Base-by-base conservation (phyloP, 1,284 basidiomycete species). In the Termitomyces sp. region DNA sequence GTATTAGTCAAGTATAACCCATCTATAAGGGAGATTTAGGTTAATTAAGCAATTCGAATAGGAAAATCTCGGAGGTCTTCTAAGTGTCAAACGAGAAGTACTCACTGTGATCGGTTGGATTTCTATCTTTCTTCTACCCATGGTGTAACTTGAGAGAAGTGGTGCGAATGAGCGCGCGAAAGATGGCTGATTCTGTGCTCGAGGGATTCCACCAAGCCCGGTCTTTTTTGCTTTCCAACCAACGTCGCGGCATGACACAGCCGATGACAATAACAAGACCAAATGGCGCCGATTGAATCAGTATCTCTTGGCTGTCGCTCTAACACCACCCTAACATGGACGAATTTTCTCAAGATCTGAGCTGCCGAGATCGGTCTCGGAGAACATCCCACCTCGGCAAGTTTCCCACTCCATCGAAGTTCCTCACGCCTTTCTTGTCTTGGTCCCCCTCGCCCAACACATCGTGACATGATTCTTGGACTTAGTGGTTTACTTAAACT, bases 101-200 rank as follows among this genome's bases (percentile, higher is more conserved):
- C 84, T 65, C 62, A 89, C 87, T 33, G 83, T 82, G 65, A 94
- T 93, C 60, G 91, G 91, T 65, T 89, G 85, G 57, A 94, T 94
- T 72, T 90, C 88, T 67, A 94, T 94, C 79, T 94, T 94, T 75
- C 92, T 78, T 67, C 91, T 78, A 58, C 92, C 92, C 92, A 92
- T 92, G 58, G 42, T 47, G n/a, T 49, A 46, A 15, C 42, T 36
- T 17, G 43, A 30, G 36, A n/a, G 15, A 28, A 44, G 15, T 33
- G 30, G 24, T 36, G 50, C 49, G 50, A 33, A 19, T 46, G 45
- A 34, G 48, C 41, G 39, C 53, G 53, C 36, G 43, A 51, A 50
- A 49, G 53, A 50, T 54, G 48, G 48, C 44, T 54, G 43, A 39
- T 46, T 50, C 43, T 44, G 38, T 42, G 39, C 52, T 40, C 39